Evolutionary conservation across 1,139 yeast genomes (phyloP), one percentile per base, ranked within the genome.

Genomic region (Entelexis sorbosivorans): DNA sequence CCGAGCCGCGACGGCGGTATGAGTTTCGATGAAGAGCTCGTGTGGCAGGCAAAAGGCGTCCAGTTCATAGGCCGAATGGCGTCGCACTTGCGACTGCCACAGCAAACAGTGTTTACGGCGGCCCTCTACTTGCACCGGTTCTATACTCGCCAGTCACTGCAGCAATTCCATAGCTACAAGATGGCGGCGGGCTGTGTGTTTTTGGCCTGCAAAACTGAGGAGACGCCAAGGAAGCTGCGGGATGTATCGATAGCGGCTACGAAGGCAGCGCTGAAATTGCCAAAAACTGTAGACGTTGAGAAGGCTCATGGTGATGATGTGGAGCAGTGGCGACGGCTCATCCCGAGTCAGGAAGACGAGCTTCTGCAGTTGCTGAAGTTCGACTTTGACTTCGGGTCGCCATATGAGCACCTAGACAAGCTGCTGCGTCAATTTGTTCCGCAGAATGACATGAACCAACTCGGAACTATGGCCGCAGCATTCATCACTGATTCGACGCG

Each of bases 161-260:
- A 63, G 44, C 62, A 64, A 38, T 66, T 64, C 56, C 79, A 75
- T 55, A 65, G 64, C 48, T 72, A 69, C 53, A 61, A 75, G 51
- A 67, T 72, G 31, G 79, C 73, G 0, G 78, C 77, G 0, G 70
- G 78, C 1, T 64, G 74, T 33, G 58, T 76, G 31, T 75, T 76
- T 58, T 63, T 76, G 26, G 79, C 79, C 1, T 70, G 76, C 50
- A 76, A 77, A 54, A 69, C 74, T 9, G 78, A 75, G 52, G 81
- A 76, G 53, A 68, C 75, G 26, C 69, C 73, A 45, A 66, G 81
- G 35, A 64, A 71, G 47, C 60, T 76, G 28, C 61, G 71, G 44
- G 79, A 75, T 51, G 69, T 76, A 4, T 75, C 74, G 14, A 64
- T 70, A 26, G 69, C 71, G 5, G 72, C 77, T 57, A 73, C 76